Evolutionary conservation across 768 basidiomycete genomes (phyloP).

Genomic region (Tephrocybe sp.): DNA sequence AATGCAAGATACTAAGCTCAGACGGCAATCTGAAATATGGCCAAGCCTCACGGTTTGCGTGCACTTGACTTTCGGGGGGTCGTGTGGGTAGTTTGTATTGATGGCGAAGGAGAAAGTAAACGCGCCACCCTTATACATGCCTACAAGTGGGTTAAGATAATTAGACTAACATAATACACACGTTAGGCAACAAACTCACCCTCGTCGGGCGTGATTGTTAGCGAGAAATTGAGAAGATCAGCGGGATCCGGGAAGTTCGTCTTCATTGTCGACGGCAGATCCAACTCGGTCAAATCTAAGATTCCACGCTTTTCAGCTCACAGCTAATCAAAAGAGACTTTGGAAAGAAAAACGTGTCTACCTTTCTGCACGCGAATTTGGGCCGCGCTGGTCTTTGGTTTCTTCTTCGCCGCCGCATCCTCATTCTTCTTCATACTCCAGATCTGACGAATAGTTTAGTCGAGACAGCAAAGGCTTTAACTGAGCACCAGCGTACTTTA

Average conservation of each 20-base stretch:
- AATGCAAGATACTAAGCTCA: slow-evolving; percentile 8
- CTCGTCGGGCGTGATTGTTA: slow-evolving; percentile 96
- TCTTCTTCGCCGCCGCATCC: slow-evolving; percentile 95
- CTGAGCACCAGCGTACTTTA: slow-evolving; percentile 30
- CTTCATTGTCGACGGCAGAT: slow-evolving; percentile 94
- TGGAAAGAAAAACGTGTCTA: slow-evolving; percentile 27
- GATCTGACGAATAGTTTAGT: slow-evolving; percentile 54
- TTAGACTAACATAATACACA: slow-evolving; percentile 2
- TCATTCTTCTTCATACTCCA: slow-evolving; percentile 99
- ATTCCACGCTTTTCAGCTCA: not conserved
- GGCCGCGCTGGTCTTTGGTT: slow-evolving; percentile 97
- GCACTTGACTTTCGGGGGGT: slow-evolving; percentile 99
- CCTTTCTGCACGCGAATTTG: slow-evolving; percentile 99
- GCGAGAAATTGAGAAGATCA: slow-evolving; percentile 94
- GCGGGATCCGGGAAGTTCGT: slow-evolving; percentile 89
- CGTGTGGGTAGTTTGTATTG: slow-evolving; percentile 98
- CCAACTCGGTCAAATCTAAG: slow-evolving; percentile 93
- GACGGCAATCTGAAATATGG: not conserved
- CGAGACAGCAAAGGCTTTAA: slow-evolving; percentile 6
- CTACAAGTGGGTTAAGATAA: slow-evolving; percentile 35
- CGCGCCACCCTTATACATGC: slow-evolving; percentile 96
- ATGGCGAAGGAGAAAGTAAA: slow-evolving; percentile 95
- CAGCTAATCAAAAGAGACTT: not conserved
- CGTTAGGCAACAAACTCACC: slow-evolving; percentile 43
- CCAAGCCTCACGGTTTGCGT: slow-evolving; percentile 72